Base-by-base conservation (phyloP, 768 basidiomycete species). In the Erythrobasidium yunnanense region DNA sequence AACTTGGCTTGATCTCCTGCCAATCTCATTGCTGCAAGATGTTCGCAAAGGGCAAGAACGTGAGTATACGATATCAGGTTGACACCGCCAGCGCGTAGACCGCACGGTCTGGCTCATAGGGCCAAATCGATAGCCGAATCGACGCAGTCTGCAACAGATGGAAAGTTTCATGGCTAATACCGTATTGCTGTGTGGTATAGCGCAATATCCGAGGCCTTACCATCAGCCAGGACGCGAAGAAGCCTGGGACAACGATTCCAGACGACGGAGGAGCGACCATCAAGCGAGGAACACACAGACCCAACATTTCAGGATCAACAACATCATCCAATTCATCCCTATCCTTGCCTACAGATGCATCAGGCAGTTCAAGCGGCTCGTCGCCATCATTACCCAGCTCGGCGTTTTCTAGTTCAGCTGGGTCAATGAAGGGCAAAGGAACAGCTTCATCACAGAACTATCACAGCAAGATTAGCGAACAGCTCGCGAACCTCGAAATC, bases 401-500 rank as follows among this genome's bases (percentile, higher is more conserved):
- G 6, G 60, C 60, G 6, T 63, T 63, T 15, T 81, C 81, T 25
- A 80, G 73, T 32, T 68, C 70, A 13, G 66, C 76, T 18, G 79
- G 82, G 2, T 78, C 81, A 50, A 77, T 77, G 53, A 77, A 82
- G 55, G 17, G 53, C 23, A 51, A 67, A 4, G 49, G 27, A 17
- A 5, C 15, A 52, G 52, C 65, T 33, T 53, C 68, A 55, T n/a
- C 33, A 51, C 60, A 63, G 27, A 32, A 46, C 25, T 71, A 73
- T 71, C 88, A 91, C 77, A 82, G 82, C 25, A 82, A 85, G 4
- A 81, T 93, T 2, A 85, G 86, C 18, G 87, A 84, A 69, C 90
- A 88, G 17, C 82, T 95, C 33, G 90, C 88, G 22, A 89, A 82
- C 70, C 78, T 93, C 67, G 90, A 92, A 71, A 81, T 90, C 78